These are phyloP conservation scores for Sugiyamaella lignohabitans DNA, from an alignment of 805 yeast species.

Conservation along the genomic window DNA sequence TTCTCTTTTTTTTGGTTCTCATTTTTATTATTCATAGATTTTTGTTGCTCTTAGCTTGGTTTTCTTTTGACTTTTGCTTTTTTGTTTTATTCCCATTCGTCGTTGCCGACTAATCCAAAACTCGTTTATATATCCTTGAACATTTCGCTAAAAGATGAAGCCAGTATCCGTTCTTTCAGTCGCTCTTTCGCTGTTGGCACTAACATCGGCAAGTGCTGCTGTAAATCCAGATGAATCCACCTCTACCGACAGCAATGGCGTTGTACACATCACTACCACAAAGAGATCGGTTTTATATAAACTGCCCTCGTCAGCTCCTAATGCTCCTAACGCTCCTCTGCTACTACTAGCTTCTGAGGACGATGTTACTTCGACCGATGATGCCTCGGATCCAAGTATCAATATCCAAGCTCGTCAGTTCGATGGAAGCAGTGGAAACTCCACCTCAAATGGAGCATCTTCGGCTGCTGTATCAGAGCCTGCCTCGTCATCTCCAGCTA, in stretches of 20 bases:
- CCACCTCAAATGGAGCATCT: not conserved
- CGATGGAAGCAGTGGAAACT: not conserved
- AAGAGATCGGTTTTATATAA: conserved; percentile 4
- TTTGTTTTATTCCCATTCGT: no score
- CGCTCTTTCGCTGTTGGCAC: not conserved
- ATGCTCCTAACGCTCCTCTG: conserved; percentile 2
- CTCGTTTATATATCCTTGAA: no score
- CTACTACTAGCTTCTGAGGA: conserved; percentile 7
- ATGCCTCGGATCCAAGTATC: not conserved
- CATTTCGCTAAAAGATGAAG: not conserved
- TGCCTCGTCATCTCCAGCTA: not conserved
- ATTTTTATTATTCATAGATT: no score
- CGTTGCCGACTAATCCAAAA: no score
- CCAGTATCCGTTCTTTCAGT: not conserved
- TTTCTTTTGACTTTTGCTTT: no score
- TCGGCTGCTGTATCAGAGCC: not conserved
- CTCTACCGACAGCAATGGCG: not conserved
- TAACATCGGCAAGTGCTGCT: not conserved
- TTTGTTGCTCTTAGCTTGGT: no score
- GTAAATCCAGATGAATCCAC: not conserved
- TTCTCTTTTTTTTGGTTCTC: no score
- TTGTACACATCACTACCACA: not conserved
- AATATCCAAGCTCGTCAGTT: conserved; percentile 5
- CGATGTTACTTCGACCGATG: not conserved
- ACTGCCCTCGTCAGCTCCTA: conserved; percentile 5